Evolutionary conservation across 83 land plant species (phyloP).

Genomic region (Picea mariana): DNA sequence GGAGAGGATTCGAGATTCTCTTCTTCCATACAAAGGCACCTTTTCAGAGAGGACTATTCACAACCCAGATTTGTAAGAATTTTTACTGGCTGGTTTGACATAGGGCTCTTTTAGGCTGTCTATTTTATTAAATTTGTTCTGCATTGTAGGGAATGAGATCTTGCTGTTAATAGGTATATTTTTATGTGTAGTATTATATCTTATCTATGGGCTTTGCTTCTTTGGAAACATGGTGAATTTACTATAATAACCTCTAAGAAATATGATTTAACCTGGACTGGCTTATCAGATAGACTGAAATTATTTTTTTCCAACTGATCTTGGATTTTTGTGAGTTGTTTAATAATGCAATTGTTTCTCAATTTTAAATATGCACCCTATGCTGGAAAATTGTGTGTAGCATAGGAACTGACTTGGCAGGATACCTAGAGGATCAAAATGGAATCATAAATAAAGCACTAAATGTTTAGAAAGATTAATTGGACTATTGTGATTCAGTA

Average conservation of each 20-base stretch:
- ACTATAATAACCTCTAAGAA: too few relatives aligned
- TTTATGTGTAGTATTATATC: not conserved
- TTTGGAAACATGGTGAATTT: not conserved
- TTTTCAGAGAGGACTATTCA: constrained; percentile 78
- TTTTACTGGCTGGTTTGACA: constrained; percentile 1
- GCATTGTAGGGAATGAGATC: not conserved
- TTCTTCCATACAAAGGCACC: constrained; percentile 81
- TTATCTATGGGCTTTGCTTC: not conserved
- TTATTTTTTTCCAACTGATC: too few relatives aligned
- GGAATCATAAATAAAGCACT: too few relatives aligned
- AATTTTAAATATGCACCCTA: too few relatives aligned
- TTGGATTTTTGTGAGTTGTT: too few relatives aligned
- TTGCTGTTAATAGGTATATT: not conserved
- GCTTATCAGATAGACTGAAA: too few relatives aligned
- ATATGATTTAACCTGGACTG: too few relatives aligned
- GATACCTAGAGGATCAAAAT: too few relatives aligned
- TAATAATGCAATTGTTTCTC: too few relatives aligned
- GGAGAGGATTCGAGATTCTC: constrained; percentile 88
- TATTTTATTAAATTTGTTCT: not conserved
- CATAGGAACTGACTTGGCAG: not conserved
- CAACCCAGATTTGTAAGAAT: constrained; percentile 89
- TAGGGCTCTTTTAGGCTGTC: not conserved
- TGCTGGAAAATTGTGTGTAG: not conserved
- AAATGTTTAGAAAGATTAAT: too few relatives aligned
- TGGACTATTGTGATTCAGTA: not conserved